phyloP scores from a whole-genome alignment of 1,139 yeast species.

The Geotrichum cucujoidarum region DNA sequence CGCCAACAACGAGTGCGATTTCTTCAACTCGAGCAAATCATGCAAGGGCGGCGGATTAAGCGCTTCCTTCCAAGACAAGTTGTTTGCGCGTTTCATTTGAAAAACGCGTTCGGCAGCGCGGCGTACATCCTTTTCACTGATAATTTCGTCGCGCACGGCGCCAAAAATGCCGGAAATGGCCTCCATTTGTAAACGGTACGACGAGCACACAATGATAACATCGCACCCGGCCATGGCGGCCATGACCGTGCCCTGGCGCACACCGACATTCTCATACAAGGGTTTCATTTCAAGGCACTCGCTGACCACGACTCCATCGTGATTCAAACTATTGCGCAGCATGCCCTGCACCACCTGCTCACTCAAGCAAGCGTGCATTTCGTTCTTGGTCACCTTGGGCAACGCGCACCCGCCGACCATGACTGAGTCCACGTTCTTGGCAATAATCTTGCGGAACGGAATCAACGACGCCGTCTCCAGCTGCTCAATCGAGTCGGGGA shows the following conservation, averaged over 20 bases:
- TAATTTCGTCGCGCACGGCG: conserved; percentile 50
- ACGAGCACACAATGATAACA: conserved; percentile 59
- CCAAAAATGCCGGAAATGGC: conserved; percentile 53
- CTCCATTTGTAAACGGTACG: conserved; percentile 52
- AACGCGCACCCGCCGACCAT: conserved; percentile 66
- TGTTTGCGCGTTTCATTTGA: conserved; percentile 39
- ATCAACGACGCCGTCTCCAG: conserved; percentile 48
- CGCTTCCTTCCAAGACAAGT: conserved; percentile 48
- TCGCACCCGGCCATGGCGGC: conserved; percentile 66
- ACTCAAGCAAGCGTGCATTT: conserved; percentile 58
- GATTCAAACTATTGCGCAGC: conserved; percentile 49
- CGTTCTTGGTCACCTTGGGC: conserved; percentile 59
- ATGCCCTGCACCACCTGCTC: conserved; percentile 54
- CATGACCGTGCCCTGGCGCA: conserved; percentile 61
- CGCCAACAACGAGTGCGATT: conserved; percentile 45
- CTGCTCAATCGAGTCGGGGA: conserved; percentile 54
- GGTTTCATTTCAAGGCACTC: conserved; percentile 68
- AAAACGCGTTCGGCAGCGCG: conserved; percentile 46
- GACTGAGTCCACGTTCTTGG: conserved; percentile 52
- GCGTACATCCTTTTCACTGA: conserved; percentile 46
- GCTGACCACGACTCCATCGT: conserved; percentile 56
- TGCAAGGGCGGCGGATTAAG: conserved; percentile 35
- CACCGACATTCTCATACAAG: conserved; percentile 56
- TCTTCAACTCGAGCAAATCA: conserved; percentile 39
- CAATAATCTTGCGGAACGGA: conserved; percentile 51